Evolutionary conservation across 768 basidiomycete species (phyloP).

Genomic region (Tylopilus vinaceipallidus): DNA sequence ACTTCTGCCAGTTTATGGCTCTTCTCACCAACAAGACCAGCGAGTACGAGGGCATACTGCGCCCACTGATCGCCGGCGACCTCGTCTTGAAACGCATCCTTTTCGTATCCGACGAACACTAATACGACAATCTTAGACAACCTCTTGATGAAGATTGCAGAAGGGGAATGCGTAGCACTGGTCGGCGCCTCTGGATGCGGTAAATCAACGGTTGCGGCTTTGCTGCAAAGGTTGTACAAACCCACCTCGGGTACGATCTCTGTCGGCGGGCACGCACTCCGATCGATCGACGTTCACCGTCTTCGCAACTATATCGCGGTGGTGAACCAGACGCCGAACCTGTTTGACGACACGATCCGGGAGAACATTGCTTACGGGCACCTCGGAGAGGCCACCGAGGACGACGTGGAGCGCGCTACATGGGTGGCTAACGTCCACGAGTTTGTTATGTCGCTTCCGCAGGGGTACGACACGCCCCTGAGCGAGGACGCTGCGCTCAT

Average conservation of each 20-base stretch:
- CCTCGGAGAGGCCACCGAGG: conserved; percentile 47
- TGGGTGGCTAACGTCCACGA: conserved; percentile 81
- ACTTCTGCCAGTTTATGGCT: conserved; percentile 67
- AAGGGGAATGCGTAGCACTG: conserved; percentile 87
- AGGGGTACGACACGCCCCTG: conserved; percentile 83
- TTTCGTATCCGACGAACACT: conserved; percentile 74
- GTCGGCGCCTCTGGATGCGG: conserved; percentile 94
- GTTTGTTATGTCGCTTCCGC: conserved; percentile 74
- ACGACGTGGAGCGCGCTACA: conserved; percentile 69
- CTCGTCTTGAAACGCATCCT: conserved; percentile 75
- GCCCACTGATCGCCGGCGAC: conserved; percentile 63
- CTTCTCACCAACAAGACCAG: conserved; percentile 57
- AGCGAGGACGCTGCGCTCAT: conserved; percentile 92
- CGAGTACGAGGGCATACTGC: conserved; percentile 68
- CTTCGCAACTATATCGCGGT: conserved; percentile 85
- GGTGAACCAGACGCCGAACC: conserved; percentile 82
- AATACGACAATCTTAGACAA: conserved; percentile 68
- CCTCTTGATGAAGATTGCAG: conserved; percentile 60
- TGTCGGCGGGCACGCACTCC: conserved; percentile 53
- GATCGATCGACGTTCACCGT: conserved; percentile 62
- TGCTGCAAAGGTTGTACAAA: conserved; percentile 89
- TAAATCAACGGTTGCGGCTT: conserved; percentile 85
- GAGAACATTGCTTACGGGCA: conserved; percentile 83
- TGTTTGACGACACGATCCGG: conserved; percentile 84
- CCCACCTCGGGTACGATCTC: conserved; percentile 63